phyloP scores from a whole-genome alignment of 352 stramenopile species.

The Pseudoperonospora humuli region DNA sequence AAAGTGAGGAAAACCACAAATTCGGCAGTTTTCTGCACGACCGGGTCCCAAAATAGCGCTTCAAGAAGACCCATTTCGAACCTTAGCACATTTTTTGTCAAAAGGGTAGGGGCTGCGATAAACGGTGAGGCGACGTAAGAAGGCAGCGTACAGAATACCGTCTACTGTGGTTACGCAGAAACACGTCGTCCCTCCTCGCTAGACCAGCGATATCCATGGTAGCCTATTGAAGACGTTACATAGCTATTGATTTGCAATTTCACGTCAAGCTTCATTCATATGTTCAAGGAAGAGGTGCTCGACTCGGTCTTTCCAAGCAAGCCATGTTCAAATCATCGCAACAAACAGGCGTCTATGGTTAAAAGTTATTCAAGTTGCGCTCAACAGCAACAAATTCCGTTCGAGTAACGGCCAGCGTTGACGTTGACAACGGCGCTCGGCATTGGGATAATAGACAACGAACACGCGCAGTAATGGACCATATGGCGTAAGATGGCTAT shows the following conservation, averaged over 20 bases:
- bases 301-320: too few relatives aligned
- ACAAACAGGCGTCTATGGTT: too few relatives aligned
- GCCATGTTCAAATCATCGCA: too few relatives aligned
- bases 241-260: too few relatives aligned
- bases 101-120: slow-evolving; percentile 3
- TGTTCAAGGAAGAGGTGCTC: not conserved
- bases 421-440: not conserved
- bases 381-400: slow-evolving; percentile 5
- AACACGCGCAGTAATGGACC: too few relatives aligned
- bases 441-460: not conserved
- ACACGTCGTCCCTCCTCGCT: slow-evolving; percentile 11
- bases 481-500: too few relatives aligned
- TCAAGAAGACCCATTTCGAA: not conserved
- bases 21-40: not conserved
- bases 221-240: too few relatives aligned
- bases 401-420: slow-evolving; percentile 6
- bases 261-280: too few relatives aligned
- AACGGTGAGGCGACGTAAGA: slow-evolving; percentile 16
- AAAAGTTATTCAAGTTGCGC: slow-evolving; percentile 1
- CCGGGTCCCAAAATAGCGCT: not conserved
- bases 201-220: not conserved
- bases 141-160: not conserved
- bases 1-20: slow-evolving; percentile 11
- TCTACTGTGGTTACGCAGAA: not conserved
- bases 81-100: slow-evolving; percentile 1